A percentile compares a stretch with the other conserved stretches of the same genome.
Evolutionary conservation across 306 rosid genomes (phyloP).

Genomic region (Trichosanthes truncata): DNA sequence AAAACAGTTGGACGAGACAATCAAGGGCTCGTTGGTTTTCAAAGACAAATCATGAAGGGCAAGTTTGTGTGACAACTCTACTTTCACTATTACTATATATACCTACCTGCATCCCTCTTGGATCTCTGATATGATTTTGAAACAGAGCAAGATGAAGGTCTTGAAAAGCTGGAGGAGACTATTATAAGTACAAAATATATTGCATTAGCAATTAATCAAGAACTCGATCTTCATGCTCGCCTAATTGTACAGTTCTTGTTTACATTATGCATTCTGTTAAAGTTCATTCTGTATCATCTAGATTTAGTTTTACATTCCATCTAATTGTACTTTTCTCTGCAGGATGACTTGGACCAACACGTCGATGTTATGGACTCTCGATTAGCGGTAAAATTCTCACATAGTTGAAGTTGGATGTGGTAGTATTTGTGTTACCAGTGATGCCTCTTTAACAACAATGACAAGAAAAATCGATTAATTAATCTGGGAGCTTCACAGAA

Average conservation of each 20-base stretch:
- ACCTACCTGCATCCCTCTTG: background rate
- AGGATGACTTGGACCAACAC: conserved; percentile 29
- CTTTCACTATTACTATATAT: background rate
- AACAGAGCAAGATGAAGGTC: conserved; percentile 39
- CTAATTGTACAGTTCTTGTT: conserved; percentile 21
- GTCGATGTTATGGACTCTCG: conserved; percentile 28
- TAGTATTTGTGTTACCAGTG: background rate
- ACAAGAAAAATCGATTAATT: background rate
- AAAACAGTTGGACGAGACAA: conserved; percentile 24
- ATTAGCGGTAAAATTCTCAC: conserved; percentile 19
- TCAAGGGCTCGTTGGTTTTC: conserved; percentile 28
- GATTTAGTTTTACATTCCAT: background rate
- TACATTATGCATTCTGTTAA: background rate
- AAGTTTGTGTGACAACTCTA: background rate
- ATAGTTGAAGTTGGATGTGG: background rate
- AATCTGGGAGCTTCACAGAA: background rate
- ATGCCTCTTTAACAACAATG: background rate
- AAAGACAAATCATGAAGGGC: conserved; percentile 30
- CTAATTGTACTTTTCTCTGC: background rate
- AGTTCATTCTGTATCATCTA: background rate
- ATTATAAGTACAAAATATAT: conserved; percentile 38
- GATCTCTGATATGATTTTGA: conserved; percentile 1
- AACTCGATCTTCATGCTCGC: conserved; percentile 29
- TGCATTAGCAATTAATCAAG: conserved; percentile 34
- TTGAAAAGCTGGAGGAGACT: conserved; percentile 29